Base-by-base conservation (phyloP, 2,329 filamentous ascomycete genomes). In the Dothistroma septosporum region DNA sequence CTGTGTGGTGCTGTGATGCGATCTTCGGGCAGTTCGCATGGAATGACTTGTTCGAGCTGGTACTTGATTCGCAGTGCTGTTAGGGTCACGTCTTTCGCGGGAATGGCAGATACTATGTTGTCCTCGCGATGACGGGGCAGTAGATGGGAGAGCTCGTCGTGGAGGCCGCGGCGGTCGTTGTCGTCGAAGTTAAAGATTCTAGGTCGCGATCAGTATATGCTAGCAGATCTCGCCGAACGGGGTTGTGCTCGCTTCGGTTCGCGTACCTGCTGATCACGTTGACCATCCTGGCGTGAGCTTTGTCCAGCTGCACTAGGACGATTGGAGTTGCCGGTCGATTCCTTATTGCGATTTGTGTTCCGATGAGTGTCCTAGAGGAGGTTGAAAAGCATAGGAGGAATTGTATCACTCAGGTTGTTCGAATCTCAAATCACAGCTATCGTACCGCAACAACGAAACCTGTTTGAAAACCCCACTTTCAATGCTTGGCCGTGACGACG, bases 41-140 rank as follows among this genome's bases (percentile, higher is more conserved):
- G 90, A 28, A 99, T 85, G 58, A 92, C 88, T 73, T 92, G 85
- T 76, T 96, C 92, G 69, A 99, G 87, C 68, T 96, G 86, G 73
- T 95, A 91, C 70, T 93, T 95, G 65, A 99, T 81, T 60, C 92
- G 90, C 16, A 99, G 83, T 28, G 92, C 93, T 59, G 95, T 83
- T 73, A 92, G 92, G 63, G 93, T 97, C 63, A 97, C 92, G 69
- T 94, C 88, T 61, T 83, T 81, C 12, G 92, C 82, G 0, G 90
- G 85, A 37, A 93, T 86, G 31, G 89, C 86, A 11, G 90, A 87
- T 47, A 85, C 76, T 48, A 87, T 77, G 0, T 80, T 73, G 12
- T 84, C 55, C 33, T 66, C 82, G 66, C 85, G 80, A 67, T 80
- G 80, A 66, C 87, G 83, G 1, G 89, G 88, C 1, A 92, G 83